phyloP scores from a whole-genome alignment of 1,284 basidiomycete genomes.

The Schizophyllum commune region DNA sequence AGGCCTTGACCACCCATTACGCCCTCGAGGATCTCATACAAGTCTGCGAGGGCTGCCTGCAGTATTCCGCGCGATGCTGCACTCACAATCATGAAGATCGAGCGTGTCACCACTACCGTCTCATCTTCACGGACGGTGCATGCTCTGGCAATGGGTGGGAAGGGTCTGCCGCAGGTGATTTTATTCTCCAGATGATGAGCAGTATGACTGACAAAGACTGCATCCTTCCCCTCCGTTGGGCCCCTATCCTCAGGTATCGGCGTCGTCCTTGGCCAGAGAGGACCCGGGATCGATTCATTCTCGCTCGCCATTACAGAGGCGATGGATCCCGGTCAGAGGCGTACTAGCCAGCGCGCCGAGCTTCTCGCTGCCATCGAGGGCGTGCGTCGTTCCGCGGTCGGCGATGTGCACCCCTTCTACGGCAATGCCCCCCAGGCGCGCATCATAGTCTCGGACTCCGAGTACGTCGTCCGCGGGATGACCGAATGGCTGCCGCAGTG shows the following conservation, averaged over 20 bases:
- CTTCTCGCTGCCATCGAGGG: conserved; percentile 20
- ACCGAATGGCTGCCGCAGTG: conserved; percentile 26
- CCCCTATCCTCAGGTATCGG: neutral
- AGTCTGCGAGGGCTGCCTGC: neutral
- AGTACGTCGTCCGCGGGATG: conserved; percentile 29
- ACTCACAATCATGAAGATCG: neutral
- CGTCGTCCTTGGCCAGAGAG: conserved; percentile 1
- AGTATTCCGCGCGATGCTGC: conserved; percentile 6
- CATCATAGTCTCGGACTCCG: conserved; percentile 25
- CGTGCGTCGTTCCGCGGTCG: conserved; percentile 8
- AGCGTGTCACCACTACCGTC: neutral
- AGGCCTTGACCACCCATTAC: neutral
- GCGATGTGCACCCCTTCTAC: conserved; percentile 1
- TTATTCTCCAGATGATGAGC: neutral
- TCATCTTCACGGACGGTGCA: conserved; percentile 9
- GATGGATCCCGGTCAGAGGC: conserved; percentile 15
- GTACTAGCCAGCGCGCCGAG: conserved; percentile 29
- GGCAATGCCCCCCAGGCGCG: no score
- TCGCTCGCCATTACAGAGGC: conserved; percentile 18
- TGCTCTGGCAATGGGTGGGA: conserved; percentile 1
- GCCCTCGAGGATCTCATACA: neutral
- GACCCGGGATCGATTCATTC: neutral
- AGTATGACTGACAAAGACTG: no score
- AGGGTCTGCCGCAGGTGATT: neutral
- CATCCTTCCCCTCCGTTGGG: no score